Base-by-base conservation (phyloP, 441 rosid species). In the Codiaeum variegatum region DNA sequence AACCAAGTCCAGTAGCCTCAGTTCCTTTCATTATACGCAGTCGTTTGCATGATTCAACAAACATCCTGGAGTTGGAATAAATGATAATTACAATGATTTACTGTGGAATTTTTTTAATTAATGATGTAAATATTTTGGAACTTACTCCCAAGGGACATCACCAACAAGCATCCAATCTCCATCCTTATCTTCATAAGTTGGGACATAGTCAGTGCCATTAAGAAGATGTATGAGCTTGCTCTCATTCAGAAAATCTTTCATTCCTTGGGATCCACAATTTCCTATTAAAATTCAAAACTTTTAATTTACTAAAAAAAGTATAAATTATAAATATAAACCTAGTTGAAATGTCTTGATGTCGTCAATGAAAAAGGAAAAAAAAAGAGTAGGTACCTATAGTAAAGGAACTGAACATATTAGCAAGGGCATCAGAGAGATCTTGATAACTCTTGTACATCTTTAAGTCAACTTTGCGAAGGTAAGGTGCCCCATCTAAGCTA, bases 161-260 rank as follows among this genome's bases (percentile, higher is more conserved):
- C 97, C 96, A 69, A 92, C 91, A 56, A 92, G 97, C 97, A 90
- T 92, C 97, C 96, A 92, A 59, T 92, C 97, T 65, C 96, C 93
- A 67, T 92, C 97, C 83, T 88, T 90, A 83, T 92, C 97, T 82
- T 92, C 94, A 67, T 92, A 90, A 74, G 92, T 88, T 44, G 94
- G 90, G 77, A 88, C 90, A 84, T 88, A 90, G 62, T 92, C 94
- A 70, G 88, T 83, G 54, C 81, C 85, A 74, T 81, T 86, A 75
- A 87, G 85, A 7, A 90, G 74, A 66, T 88, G 96, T 85, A 59
- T 78, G 28, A 85, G 79, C 86, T 88, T 91, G 69, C 91, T 81
- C 83, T 88, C 92, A 47, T 85, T 90, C 89, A 84, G 74, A 62
- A 87, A 92, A 74, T 88, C 93, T 79, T 86, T 90, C 90, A 83